A percentile compares a stretch with the other conserved stretches of the same genome.
Evolutionary conservation across 73 alveolate species (phyloP).

Genomic region (Breviolum minutum): DNA sequence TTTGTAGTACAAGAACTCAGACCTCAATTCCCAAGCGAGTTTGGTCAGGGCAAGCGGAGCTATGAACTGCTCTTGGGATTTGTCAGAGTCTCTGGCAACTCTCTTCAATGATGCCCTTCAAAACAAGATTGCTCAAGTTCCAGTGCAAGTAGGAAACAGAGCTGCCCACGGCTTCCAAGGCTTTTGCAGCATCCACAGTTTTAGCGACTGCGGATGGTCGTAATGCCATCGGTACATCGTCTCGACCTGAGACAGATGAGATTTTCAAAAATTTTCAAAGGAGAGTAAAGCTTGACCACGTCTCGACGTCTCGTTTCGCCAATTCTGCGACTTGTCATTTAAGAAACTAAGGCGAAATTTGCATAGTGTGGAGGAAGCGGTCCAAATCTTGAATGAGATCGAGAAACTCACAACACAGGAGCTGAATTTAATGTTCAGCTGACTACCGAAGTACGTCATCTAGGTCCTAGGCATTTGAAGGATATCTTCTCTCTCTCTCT

Average conservation of each 20-base stretch:
- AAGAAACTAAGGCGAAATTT: background rate
- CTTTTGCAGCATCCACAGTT: background rate
- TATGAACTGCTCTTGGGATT: background rate
- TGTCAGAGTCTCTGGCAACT: background rate
- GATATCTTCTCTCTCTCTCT: no score
- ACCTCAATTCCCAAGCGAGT: background rate
- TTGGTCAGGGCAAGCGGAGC: conserved; percentile 28
- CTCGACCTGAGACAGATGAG: no score
- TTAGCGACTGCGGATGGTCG: background rate
- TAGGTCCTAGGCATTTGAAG: no score
- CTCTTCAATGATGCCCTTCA: background rate
- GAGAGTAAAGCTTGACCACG: no score
- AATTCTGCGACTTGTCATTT: background rate
- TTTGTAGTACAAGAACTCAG: no score
- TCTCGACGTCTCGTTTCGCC: no score
- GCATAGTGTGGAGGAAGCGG: conserved; percentile 1
- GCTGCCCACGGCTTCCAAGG: background rate
- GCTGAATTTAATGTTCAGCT: background rate
- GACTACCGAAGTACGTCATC: no score
- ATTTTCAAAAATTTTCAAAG: no score
- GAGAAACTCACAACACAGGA: background rate
- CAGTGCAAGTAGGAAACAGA: no score
- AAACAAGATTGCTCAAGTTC: no score
- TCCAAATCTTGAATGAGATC: background rate
- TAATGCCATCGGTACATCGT: no score